phyloP scores from a whole-genome alignment of 371 early-diverging fungal genomes.

The Mortierella sp. region DNA sequence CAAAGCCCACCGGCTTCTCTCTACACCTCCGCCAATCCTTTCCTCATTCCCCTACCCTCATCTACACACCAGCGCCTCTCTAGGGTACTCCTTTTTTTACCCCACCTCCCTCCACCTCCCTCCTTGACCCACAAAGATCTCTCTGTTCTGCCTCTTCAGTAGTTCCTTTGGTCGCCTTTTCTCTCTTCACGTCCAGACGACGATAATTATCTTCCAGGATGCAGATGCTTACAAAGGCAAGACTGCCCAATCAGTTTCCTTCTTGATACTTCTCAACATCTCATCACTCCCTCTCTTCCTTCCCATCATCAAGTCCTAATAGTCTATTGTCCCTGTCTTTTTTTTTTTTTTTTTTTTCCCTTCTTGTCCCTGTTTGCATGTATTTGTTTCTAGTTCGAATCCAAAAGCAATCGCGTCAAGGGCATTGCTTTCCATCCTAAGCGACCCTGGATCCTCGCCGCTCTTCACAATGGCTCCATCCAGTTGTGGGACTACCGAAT shows the following conservation, averaged over 20 bases:
- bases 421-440: slow-evolving; percentile 98
- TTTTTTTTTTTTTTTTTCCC: neutral
- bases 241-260: too few species aligned
- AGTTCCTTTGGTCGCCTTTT: too few species aligned
- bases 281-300: neutral
- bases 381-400: slow-evolving; percentile 83
- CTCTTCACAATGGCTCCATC: slow-evolving; percentile 98
- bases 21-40: neutral
- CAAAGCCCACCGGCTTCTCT: neutral
- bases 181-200: too few species aligned
- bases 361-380: slow-evolving; percentile 5
- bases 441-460: slow-evolving; percentile 97
- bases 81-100: too few species aligned
- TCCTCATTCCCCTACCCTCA: neutral
- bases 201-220: slow-evolving; percentile 65
- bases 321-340: neutral
- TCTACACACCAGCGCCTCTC: too few species aligned
- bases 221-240: slow-evolving; percentile 87
- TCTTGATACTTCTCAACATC: slow-evolving; percentile 34
- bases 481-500: slow-evolving; percentile 99
- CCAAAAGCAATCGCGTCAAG: slow-evolving; percentile 98
- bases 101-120: too few species aligned
- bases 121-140: too few species aligned
- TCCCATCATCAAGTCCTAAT: neutral
- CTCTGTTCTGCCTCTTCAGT: too few species aligned